Base-by-base conservation (phyloP, 2,329 filamentous ascomycete species). In the Colletotrichum sp. region DNA sequence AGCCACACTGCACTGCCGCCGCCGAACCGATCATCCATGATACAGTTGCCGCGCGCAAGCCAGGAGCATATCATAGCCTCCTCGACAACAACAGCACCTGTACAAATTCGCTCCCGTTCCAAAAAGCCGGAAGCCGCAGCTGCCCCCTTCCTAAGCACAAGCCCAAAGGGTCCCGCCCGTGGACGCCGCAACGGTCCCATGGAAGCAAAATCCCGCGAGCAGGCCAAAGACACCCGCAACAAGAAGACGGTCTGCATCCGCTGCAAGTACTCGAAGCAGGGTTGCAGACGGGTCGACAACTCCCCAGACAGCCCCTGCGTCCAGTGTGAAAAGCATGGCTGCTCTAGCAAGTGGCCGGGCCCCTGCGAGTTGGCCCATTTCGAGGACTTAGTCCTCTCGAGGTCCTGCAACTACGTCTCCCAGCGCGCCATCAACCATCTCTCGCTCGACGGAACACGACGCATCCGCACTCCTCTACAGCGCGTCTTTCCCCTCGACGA, bases 351-450 rank as follows among this genome's bases (percentile, higher is more conserved):
- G 15, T 74, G 76, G 68, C 68, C 71, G 18, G 77, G 77, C 1
- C 85, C 85, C 13, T 88, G 86, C 76, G 84, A 85, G 9, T 83
- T 82, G 34, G 85, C 86, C 32, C 85, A 85, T 75, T 88, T 88
- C 72, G 82, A 84, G 24, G 86, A 83, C 68, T 84, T 87, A 68
- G 84, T 87, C 28, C 84, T 86, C 75, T 85, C 84, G 55, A 86
- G 85, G 55, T 86, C 85, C 6, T 86, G 85, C 79, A 87, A 88
- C 73, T 86, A 86, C 73, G 84, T 87, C 65, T 87, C 86, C 75
- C 85, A 86, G 83, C 84, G 83, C 78, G 85, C 84, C 36, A 81
- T 86, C 74, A 86, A 86, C 66, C 85, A 87, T 62, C 81, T 82
- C 9, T 86, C 84, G 1, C 28, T 83, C 13, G 82, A 85, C 77